Conservation (phyloP, 2,329 filamentous ascomycete species). For the Penicillium sp. region DNA sequence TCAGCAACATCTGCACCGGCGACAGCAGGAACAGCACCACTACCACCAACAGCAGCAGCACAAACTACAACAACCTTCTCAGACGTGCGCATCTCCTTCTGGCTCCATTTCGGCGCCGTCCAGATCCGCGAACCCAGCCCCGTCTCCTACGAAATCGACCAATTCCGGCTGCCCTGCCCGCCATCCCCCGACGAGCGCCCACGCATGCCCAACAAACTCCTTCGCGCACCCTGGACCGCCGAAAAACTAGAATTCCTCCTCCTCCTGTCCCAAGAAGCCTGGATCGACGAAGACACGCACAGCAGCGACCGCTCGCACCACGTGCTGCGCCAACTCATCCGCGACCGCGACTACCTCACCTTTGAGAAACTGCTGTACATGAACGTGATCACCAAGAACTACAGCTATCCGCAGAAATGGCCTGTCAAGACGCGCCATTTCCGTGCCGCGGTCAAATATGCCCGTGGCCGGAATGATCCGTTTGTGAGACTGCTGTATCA, state of each 20-base stretch:
- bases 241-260: conserved; percentile 37
- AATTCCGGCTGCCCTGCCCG: conserved; percentile 34
- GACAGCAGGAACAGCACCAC: conserved; percentile 2
- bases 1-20: background rate
- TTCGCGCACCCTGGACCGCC: conserved; percentile 36
- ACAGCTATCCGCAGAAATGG: conserved; percentile 30
- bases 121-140: conserved; percentile 28
- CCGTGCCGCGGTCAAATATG: conserved; percentile 26
- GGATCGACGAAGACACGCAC: conserved; percentile 32
- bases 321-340: conserved; percentile 32
- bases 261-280: conserved; percentile 33
- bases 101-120: conserved; percentile 36
- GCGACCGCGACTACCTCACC: conserved; percentile 29
- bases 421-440: conserved; percentile 32
- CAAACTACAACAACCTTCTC: conserved; percentile 3
- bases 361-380: conserved; percentile 30
- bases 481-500: conserved; percentile 31
- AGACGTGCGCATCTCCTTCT: conserved; percentile 31
- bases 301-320: conserved; percentile 26
- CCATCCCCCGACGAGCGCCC: conserved; percentile 20
- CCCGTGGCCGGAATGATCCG: conserved; percentile 27
- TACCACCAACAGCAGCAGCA: background rate
- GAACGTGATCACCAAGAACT: conserved; percentile 28
- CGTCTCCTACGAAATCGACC: conserved; percentile 27
- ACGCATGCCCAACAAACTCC: conserved; percentile 37